These are phyloP conservation scores for carrot (Daucus carota) DNA, from an alignment of 129 eudicot genomes.

Conservation along the genomic window DNA sequence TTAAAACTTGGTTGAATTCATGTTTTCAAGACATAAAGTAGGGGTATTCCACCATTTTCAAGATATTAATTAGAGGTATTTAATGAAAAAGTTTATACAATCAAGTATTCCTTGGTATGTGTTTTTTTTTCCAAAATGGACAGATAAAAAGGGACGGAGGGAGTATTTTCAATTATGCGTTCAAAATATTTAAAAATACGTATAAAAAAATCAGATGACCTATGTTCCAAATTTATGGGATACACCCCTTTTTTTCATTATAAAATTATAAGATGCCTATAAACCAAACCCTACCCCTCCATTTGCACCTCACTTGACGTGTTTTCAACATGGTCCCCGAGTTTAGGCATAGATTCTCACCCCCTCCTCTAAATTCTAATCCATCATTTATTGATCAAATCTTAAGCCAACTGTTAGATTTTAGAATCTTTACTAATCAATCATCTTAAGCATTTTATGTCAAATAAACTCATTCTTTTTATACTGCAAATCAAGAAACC, in stretches of 20 bases:
- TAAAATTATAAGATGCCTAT: neutral
- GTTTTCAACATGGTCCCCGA: slow-evolving; percentile 9
- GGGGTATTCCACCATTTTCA: too few relatives aligned
- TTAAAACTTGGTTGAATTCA: too few relatives aligned
- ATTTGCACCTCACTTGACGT: slow-evolving; percentile 24
- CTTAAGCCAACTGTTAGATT: neutral
- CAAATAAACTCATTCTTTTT: neutral
- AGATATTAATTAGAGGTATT: too few relatives aligned
- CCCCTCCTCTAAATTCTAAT: neutral
- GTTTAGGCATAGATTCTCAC: slow-evolving; percentile 9
- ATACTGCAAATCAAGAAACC: neutral
- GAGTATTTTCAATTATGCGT: too few relatives aligned
- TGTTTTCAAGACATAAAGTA: too few relatives aligned
- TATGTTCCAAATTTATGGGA: too few relatives aligned
- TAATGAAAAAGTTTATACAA: too few relatives aligned
- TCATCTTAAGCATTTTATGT: neutral
- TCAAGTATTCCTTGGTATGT: too few relatives aligned
- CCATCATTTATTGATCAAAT: slow-evolving; percentile 5
- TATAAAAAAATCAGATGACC: too few relatives aligned
- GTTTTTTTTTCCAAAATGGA: too few relatives aligned
- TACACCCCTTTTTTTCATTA: neutral
- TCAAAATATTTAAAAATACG: too few relatives aligned
- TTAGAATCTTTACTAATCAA: neutral
- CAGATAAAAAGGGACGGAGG: too few relatives aligned
- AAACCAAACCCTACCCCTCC: slow-evolving; percentile 10